Conservation (phyloP, 1,284 basidiomycete species). For the Cystobasidium slooffiae region DNA sequence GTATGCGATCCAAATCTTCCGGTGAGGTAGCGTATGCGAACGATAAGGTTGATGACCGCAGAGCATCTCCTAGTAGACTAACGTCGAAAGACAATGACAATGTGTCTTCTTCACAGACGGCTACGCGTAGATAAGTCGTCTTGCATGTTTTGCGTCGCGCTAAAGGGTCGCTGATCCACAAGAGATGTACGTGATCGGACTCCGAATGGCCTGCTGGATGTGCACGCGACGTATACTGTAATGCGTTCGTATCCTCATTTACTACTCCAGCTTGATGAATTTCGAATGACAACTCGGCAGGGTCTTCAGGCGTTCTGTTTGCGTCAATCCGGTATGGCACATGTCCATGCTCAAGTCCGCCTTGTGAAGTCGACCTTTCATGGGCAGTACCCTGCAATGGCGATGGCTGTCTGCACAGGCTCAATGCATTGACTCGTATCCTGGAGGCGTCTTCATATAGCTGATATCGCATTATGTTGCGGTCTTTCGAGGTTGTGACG, state of each 20-base stretch:
- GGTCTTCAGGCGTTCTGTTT: background rate
- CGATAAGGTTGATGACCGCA: conserved; percentile 5
- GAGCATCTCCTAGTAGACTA: background rate
- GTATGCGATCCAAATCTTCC: conserved; percentile 21
- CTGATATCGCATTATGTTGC: background rate
- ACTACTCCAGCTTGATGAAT: too few species aligned
- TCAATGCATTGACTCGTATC: background rate
- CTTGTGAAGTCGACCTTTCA: background rate
- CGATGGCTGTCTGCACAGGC: background rate
- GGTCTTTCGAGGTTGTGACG: conserved; percentile 13
- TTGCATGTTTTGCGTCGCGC: conserved; percentile 17
- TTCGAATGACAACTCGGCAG: background rate
- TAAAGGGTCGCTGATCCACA: conserved; percentile 25
- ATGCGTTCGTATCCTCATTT: too few species aligned
- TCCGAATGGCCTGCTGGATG: background rate
- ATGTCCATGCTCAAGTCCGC: background rate
- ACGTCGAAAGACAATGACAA: background rate
- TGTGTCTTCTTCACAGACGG: background rate
- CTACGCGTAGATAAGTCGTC: conserved; percentile 6
- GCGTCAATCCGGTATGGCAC: background rate
- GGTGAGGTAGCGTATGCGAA: conserved; percentile 5
- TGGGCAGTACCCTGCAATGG: background rate
- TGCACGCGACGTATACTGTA: background rate
- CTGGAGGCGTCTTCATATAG: background rate
- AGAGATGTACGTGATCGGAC: conserved; percentile 13